Conservation (phyloP, 345 rosid species). For the Odontarrhena argentea region DNA sequence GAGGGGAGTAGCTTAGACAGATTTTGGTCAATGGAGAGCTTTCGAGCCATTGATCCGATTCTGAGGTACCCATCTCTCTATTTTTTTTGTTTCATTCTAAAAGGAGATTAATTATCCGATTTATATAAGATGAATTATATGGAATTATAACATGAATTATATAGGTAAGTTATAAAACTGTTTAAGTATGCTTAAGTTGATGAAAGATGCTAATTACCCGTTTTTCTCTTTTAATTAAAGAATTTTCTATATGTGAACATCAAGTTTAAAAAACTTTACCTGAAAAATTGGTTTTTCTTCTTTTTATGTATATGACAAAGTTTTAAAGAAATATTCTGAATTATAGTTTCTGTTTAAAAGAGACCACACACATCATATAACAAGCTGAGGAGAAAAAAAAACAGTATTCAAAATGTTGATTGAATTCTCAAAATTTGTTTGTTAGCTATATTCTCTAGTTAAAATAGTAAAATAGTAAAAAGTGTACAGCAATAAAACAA, state of each 20-base stretch:
- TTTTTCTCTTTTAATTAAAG: neutral
- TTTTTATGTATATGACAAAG: neutral
- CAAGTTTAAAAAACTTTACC: neutral
- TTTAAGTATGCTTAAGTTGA: neutral
- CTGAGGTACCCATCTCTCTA: constrained; percentile 53
- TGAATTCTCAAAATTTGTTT: neutral
- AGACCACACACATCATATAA: neutral
- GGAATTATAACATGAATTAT: neutral
- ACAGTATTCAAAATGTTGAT: neutral
- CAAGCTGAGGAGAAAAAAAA: neutral
- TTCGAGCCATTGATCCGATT: too few species aligned
- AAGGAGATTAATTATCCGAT: neutral
- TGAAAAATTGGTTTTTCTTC: neutral
- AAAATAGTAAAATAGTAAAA: constrained; percentile 25
- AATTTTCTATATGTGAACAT: constrained; percentile 1
- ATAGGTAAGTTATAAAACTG: neutral
- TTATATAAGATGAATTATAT: neutral
- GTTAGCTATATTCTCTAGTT: neutral
- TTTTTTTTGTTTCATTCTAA: neutral
- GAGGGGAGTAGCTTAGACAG: too few species aligned
- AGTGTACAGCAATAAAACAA: constrained; percentile 16
- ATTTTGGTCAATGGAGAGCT: too few species aligned
- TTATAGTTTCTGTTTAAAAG: neutral
- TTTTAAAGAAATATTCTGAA: neutral
- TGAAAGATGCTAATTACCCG: neutral